phyloP scores from a whole-genome alignment of 163 green algal genomes.

The Coccomyxa subellipsoidea region DNA sequence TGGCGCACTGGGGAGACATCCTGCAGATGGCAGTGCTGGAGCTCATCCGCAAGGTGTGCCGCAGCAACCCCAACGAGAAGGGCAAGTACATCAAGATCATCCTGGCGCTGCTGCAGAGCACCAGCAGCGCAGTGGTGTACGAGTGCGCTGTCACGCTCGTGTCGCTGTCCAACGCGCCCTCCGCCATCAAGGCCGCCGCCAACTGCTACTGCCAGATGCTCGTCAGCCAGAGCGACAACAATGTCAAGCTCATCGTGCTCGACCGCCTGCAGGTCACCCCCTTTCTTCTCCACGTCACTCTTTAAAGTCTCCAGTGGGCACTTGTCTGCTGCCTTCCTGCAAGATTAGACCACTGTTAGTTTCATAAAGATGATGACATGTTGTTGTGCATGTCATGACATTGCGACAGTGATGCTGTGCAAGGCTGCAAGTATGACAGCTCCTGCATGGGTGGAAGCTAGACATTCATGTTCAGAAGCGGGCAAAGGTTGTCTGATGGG shows the following conservation, averaged over 20 bases:
- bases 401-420: too few relatives aligned
- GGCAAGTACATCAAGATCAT: conserved; percentile 97
- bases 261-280: conserved; percentile 75
- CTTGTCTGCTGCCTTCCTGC: too few relatives aligned
- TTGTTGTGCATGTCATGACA: too few relatives aligned
- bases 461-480: too few relatives aligned
- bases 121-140: conserved; percentile 88
- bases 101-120: conserved; percentile 80
- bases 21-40: conserved; percentile 97
- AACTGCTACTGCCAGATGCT: conserved; percentile 98
- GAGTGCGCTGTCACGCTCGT: conserved; percentile 94
- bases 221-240: conserved; percentile 95
- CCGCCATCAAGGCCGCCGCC: conserved; percentile 90
- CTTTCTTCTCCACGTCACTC: not conserved
- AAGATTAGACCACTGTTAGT: too few relatives aligned
- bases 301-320: too few relatives aligned
- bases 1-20: conserved; percentile 91
- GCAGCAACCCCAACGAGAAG: conserved; percentile 80
- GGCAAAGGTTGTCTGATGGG: too few relatives aligned
- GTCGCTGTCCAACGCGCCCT: conserved; percentile 82
- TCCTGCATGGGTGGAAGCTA: too few relatives aligned
- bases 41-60: conserved; percentile 91
- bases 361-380: too few relatives aligned
- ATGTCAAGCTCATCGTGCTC: conserved; percentile 99
- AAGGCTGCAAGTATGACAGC: too few relatives aligned